Conservation (phyloP, 257 asterid genomes). For the Fraxinus americana region DNA sequence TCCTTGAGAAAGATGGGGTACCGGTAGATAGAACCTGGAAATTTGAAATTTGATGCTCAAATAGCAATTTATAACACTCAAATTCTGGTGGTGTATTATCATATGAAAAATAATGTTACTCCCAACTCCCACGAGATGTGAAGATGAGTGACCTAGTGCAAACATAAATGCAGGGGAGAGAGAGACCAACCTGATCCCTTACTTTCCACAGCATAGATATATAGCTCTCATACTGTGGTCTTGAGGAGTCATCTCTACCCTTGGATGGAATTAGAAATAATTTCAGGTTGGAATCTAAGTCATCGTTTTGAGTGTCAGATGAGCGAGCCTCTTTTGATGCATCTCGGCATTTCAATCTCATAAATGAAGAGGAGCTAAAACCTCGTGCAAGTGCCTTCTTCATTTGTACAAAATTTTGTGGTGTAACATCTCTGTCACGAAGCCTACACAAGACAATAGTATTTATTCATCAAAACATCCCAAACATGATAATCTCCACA, state of each 20-base stretch:
- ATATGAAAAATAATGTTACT: neutral
- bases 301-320: conserved; percentile 27
- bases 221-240: conserved; percentile 63
- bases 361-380: conserved; percentile 55
- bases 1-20: conserved; percentile 69
- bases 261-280: conserved; percentile 70
- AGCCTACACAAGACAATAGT: conserved; percentile 42
- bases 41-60: neutral
- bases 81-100: neutral
- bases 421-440: conserved; percentile 55
- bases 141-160: no score
- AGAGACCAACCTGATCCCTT: conserved; percentile 71
- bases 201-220: conserved; percentile 60
- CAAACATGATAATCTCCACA: conserved; percentile 9
- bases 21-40: conserved; percentile 75
- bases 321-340: conserved; percentile 34
- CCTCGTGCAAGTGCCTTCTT: conserved; percentile 56
- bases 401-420: conserved; percentile 41
- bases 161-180: conserved; percentile 17
- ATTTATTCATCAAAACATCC: neutral
- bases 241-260: conserved; percentile 50
- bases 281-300: conserved; percentile 40
- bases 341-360: conserved; percentile 50
- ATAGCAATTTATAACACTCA: neutral
- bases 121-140: neutral